Evolutionary conservation across 1,284 basidiomycete species (phyloP).

Genomic region (Apiotrichum domesticum): DNA sequence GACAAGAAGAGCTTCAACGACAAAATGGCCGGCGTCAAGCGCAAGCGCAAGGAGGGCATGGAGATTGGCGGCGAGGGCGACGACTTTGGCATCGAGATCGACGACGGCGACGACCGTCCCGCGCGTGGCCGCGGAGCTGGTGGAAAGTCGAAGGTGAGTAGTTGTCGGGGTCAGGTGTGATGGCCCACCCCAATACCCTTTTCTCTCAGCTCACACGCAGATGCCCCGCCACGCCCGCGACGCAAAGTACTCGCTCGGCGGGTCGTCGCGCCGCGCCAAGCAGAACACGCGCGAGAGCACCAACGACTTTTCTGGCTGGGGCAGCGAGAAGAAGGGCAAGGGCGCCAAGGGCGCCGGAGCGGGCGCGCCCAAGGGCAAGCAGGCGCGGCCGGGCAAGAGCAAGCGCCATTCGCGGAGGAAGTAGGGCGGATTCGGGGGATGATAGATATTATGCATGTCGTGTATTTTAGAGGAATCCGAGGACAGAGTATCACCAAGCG

Average conservation of each 20-base stretch:
- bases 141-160: constrained; percentile 39
- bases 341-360: constrained; percentile 30
- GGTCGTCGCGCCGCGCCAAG: constrained; percentile 60
- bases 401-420: constrained; percentile 17
- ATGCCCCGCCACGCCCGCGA: constrained; percentile 65
- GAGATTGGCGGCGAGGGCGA: constrained; percentile 55
- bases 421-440: neutral
- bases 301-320: constrained; percentile 59
- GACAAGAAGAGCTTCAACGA: constrained; percentile 81
- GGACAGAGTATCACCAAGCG: too few species aligned
- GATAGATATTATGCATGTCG: constrained; percentile 1
- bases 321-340: constrained; percentile 41
- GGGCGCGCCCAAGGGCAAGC: constrained; percentile 18
- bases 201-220: constrained; percentile 12
- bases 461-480: neutral
- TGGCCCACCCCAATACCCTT: neutral
- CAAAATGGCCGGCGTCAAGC: constrained; percentile 71
- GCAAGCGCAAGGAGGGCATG: constrained; percentile 79
- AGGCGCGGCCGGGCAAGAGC: constrained; percentile 32
- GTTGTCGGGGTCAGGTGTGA: neutral
- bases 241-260: constrained; percentile 72
- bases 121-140: constrained; percentile 33
- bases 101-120: constrained; percentile 10
- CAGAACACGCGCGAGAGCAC: constrained; percentile 74
- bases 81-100: constrained; percentile 17